A percentile compares a stretch with the other conserved stretches of the same genome.
Conservation (phyloP, 495 filamentous ascomycete species). For the Glarea lozoyensis region DNA sequence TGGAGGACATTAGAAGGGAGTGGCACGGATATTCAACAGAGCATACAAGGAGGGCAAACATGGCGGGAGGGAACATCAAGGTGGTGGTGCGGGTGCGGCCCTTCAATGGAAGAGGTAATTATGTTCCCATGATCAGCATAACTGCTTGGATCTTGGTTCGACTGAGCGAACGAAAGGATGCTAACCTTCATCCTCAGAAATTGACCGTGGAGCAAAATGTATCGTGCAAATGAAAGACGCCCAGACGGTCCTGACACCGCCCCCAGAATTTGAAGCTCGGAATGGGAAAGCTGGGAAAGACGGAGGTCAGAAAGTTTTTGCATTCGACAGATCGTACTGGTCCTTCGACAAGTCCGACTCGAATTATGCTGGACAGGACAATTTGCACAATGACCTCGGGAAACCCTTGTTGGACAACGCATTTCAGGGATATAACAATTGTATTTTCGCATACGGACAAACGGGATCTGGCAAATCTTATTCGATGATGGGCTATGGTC, state of each 20-base stretch:
- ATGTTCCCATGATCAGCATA: too few relatives aligned
- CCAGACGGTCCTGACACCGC: constrained; percentile 81
- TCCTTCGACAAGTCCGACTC: constrained; percentile 78
- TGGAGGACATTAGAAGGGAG: too few relatives aligned
- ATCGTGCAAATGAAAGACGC: constrained; percentile 92
- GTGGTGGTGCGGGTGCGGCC: constrained; percentile 94
- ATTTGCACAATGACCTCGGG: constrained; percentile 82
- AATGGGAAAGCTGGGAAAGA: constrained; percentile 55
- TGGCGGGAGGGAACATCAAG: constrained; percentile 95
- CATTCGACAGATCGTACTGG: constrained; percentile 97
- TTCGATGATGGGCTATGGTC: constrained; percentile 99
- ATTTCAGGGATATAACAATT: constrained; percentile 98
- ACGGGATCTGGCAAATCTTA: constrained; percentile 98
- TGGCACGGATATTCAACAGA: too few relatives aligned
- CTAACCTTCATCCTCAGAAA: constrained; percentile 46
- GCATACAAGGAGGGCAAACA: constrained; percentile 20
- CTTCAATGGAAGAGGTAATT: constrained; percentile 88
- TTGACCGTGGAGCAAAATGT: constrained; percentile 88
- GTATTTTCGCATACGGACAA: constrained; percentile 99
- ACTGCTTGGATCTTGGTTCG: too few relatives aligned
- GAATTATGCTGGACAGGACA: constrained; percentile 83
- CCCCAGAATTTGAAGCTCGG: constrained; percentile 46
- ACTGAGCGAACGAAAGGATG: not conserved
- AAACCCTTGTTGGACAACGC: constrained; percentile 93
- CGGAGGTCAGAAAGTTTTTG: constrained; percentile 72